Evolutionary conservation across 345 rosid genomes (phyloP).

Genomic region (Murraya koenigii): DNA sequence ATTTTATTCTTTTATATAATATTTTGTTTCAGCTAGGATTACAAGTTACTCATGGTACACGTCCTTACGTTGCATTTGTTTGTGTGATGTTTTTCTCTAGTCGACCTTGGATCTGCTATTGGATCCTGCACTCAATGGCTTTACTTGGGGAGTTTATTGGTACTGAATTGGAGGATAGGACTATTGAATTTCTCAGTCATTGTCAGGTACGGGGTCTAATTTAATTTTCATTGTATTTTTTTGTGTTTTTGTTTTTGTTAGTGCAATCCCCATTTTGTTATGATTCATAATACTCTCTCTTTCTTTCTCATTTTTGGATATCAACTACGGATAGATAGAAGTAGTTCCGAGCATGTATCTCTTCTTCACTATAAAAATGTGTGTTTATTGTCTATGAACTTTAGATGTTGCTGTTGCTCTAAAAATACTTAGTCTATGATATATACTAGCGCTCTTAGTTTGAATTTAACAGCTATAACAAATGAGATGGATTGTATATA

Average conservation of each 20-base stretch:
- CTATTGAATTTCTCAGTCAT: conserved; percentile 65
- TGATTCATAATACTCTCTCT: neutral
- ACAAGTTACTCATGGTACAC: no score
- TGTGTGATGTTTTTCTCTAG: conserved; percentile 31
- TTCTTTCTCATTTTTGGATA: neutral
- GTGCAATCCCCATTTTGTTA: neutral
- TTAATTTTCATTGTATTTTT: neutral
- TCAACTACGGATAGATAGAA: neutral
- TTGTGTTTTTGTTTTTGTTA: neutral
- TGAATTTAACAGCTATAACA: neutral
- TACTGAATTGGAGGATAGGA: conserved; percentile 44
- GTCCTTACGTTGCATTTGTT: neutral
- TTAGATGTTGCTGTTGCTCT: neutral
- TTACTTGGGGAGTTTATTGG: conserved; percentile 74
- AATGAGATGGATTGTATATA: neutral
- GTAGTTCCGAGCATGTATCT: neutral
- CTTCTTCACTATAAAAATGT: neutral
- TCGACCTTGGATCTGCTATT: conserved; percentile 97
- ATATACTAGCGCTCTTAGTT: neutral
- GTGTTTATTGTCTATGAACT: neutral
- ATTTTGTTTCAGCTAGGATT: neutral
- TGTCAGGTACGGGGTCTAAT: conserved; percentile 59
- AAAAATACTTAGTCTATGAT: neutral
- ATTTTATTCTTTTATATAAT: neutral
- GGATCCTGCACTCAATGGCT: conserved; percentile 90